Evolutionary conservation across 805 yeast species (phyloP).

Genomic region (Metschnikowia shivogae): DNA sequence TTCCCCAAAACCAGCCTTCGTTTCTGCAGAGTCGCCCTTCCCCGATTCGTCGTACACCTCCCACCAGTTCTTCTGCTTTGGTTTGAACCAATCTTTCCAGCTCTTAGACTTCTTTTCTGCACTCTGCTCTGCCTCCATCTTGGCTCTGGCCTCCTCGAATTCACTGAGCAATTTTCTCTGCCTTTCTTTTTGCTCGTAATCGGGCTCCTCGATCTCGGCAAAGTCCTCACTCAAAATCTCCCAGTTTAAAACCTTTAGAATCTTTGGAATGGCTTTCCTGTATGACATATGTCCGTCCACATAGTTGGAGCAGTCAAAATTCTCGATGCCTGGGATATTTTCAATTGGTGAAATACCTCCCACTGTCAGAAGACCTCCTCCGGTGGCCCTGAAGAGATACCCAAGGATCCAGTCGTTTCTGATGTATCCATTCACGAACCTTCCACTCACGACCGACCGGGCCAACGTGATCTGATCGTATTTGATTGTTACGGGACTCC

Average conservation of each 20-base stretch:
- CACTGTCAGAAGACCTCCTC: slow-evolving; percentile 89
- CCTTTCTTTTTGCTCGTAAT: slow-evolving; percentile 78
- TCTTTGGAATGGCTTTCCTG: slow-evolving; percentile 86
- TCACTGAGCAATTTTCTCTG: slow-evolving; percentile 79
- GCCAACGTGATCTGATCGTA: slow-evolving; percentile 74
- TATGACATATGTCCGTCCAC: slow-evolving; percentile 98
- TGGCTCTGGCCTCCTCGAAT: slow-evolving; percentile 78
- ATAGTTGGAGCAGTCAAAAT: slow-evolving; percentile 77
- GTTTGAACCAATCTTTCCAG: slow-evolving; percentile 48
- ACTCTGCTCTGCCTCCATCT: slow-evolving; percentile 45
- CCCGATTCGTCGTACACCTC: slow-evolving; percentile 40
- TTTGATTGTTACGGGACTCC: slow-evolving; percentile 80
- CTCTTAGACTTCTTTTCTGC: slow-evolving; percentile 32
- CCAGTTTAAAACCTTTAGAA: slow-evolving; percentile 67
- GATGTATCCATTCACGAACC: slow-evolving; percentile 86
- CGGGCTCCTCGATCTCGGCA: slow-evolving; percentile 93
- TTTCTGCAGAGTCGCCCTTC: background rate
- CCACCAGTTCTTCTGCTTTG: slow-evolving; percentile 57
- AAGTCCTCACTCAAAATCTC: slow-evolving; percentile 86
- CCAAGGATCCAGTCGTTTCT: slow-evolving; percentile 95
- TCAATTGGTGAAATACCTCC: slow-evolving; percentile 83
- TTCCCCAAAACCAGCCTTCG: slow-evolving; percentile 13
- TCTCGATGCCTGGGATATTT: slow-evolving; percentile 62
- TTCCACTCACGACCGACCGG: slow-evolving; percentile 83
- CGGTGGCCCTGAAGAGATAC: slow-evolving; percentile 88